Percentiles rank a stretch among this genome's conserved stretches.
These are phyloP conservation scores for Bromus sterilis DNA, from an alignment of 176 grass and related monocot genomes.

Conservation along the genomic window DNA sequence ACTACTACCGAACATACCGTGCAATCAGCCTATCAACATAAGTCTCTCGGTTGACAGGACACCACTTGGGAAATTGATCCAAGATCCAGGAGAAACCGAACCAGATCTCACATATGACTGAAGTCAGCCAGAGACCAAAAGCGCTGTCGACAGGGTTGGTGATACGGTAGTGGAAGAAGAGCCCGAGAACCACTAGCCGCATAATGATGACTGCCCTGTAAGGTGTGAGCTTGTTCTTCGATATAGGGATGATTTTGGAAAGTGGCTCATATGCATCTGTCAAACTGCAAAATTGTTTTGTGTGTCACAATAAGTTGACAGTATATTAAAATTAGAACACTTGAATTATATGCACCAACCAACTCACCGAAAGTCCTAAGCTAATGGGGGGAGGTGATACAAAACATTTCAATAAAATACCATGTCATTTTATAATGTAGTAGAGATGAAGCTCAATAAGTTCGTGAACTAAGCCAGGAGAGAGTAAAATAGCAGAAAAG, in stretches of 20 bases:
- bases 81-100: constrained; percentile 98
- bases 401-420: background rate
- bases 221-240: constrained; percentile 96
- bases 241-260: constrained; percentile 80
- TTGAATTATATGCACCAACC: background rate
- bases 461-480: background rate
- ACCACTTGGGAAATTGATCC: constrained; percentile 99
- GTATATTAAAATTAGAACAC: background rate
- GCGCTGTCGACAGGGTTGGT: constrained; percentile 91
- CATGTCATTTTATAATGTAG: background rate
- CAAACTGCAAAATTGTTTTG: constrained; percentile 41
- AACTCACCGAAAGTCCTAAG: background rate
- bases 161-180: constrained; percentile 99
- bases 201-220: constrained; percentile 95
- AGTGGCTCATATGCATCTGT: constrained; percentile 78
- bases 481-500: background rate
- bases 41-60: constrained; percentile 79
- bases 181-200: constrained; percentile 82
- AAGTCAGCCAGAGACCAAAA: constrained; percentile 89
- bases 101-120: constrained; percentile 97
- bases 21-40: constrained; percentile 88
- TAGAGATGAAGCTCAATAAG: background rate
- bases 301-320: constrained; percentile 16
- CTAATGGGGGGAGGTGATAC: background rate
- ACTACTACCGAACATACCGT: constrained; percentile 42